These are phyloP conservation scores for Corymbia citriodora DNA, from an alignment of 441 rosid genomes.

Conservation along the genomic window DNA sequence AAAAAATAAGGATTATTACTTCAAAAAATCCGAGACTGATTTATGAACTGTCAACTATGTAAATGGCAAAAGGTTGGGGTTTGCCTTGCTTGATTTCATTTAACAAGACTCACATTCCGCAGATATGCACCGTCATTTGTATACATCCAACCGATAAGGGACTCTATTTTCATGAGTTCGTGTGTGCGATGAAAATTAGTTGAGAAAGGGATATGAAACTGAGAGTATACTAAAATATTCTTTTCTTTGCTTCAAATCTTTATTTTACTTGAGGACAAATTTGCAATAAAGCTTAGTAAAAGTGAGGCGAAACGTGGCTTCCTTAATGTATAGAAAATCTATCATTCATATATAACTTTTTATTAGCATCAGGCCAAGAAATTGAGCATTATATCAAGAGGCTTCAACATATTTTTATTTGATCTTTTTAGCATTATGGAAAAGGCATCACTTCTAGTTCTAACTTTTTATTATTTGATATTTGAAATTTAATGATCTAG, in stretches of 20 bases:
- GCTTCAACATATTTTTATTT: neutral
- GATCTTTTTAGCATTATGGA: neutral
- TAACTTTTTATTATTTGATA: too few relatives aligned
- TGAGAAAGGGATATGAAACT: too few relatives aligned
- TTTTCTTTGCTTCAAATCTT: neutral
- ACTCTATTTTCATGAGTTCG: too few relatives aligned
- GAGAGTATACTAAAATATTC: fast-evolving
- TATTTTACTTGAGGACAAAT: neutral
- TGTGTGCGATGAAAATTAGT: neutral
- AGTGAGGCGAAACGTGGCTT: neutral
- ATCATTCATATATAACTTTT: neutral
- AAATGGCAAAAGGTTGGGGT: neutral
- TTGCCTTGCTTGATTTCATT: neutral
- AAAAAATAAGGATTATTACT: too few relatives aligned
- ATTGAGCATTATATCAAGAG: neutral
- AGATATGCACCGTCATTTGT: fast-evolving
- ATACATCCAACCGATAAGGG: neutral
- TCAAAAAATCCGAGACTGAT: too few relatives aligned
- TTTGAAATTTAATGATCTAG: too few relatives aligned
- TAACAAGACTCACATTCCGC: neutral
- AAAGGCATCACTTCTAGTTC: too few relatives aligned
- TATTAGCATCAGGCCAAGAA: neutral
- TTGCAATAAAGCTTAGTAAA: neutral
- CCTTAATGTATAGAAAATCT: neutral
- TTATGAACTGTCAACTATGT: too few relatives aligned